Evolutionary conservation across 768 basidiomycete genomes (phyloP).

Genomic region (Amyloporia xantha): DNA sequence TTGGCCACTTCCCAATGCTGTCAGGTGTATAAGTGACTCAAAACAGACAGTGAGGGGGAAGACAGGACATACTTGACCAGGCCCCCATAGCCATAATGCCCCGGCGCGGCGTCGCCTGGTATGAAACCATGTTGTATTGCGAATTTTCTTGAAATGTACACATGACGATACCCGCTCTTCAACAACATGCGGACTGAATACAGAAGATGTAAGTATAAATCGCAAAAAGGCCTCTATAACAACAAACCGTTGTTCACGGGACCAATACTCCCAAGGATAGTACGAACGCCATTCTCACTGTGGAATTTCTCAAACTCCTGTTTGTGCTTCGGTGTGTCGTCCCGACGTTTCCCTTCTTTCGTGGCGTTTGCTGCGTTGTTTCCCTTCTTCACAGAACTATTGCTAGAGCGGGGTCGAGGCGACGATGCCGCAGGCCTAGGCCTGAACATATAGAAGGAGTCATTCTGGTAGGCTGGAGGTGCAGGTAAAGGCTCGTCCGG

Average conservation of each 20-base stretch:
- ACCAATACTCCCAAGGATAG: conserved; percentile 85
- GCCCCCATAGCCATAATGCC: conserved; percentile 91
- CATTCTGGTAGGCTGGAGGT: conserved; percentile 60
- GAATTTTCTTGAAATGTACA: conserved; percentile 94
- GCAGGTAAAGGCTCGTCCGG: conserved; percentile 52
- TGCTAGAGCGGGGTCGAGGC: conserved; percentile 24
- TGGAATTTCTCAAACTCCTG: conserved; percentile 84
- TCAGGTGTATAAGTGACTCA: not conserved
- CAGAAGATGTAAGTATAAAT: conserved; percentile 1
- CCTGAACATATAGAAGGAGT: conserved; percentile 61
- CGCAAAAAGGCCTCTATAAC: not conserved
- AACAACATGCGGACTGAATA: conserved; percentile 85
- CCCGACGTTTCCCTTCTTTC: conserved; percentile 28
- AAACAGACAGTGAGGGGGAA: not conserved
- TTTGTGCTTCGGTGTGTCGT: conserved; percentile 56
- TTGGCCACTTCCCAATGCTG: conserved; percentile 77
- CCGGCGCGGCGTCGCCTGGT: conserved; percentile 79
- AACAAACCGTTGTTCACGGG: conserved; percentile 77
- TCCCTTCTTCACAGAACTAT: conserved; percentile 27
- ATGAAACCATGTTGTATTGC: conserved; percentile 85
- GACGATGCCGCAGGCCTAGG: conserved; percentile 18
- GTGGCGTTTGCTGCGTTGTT: conserved; percentile 16
- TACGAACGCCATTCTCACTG: conserved; percentile 86
- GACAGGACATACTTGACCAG: conserved; percentile 49
- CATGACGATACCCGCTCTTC: conserved; percentile 85